Base-by-base conservation (phyloP, 148 eudicot species). In the Heliosperma pusillum region DNA sequence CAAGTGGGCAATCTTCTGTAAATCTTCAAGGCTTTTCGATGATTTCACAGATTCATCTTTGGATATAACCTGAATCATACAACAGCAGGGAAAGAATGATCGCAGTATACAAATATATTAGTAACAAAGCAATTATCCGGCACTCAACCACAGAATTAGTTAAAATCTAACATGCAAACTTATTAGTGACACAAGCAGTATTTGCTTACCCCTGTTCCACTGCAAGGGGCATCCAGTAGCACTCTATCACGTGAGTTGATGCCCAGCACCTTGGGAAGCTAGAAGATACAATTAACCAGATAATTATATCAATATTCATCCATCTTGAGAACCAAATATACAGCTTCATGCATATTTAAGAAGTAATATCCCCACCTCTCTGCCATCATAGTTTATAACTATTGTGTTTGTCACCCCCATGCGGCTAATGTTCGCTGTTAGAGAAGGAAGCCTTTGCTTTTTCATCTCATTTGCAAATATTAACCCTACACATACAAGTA, bases 21-120 rank as follows among this genome's bases (percentile, higher is more conserved):
- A 86, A 80, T 91, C 98, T 66, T 84, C 86, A 30, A 85, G 81
- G 73, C 78, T 85, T 81, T 87, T 88, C 10, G 98, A 92, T 36
- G 98, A 83, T 85, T 94, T 94, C 27, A 94, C 98, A 33, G 96
- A 91, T 82, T 94, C 97, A 66, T 94, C 98, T 87, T 94, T 94
- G 65, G 98, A 94, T 76, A 94, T 94, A 12, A 94, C 98, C 98
- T 94, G 83, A 67, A 86, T 25, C 20, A 67, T 42, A 42, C n/a
- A 9, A 63, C 67, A 63, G 67, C 3, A 58, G 30, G 7, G 7
- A 33, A 22, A n/a, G 62, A 21, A 58, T 10, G 65, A 22, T 25
- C 33, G 0, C 65, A 25, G 65, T 5, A 25, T 60, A 61, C 66
- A 26, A 26, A 50, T 17, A 15, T 4, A 50, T 13, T 50, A 50